Evolutionary conservation across 2,329 filamentous ascomycete species (phyloP), one percentile per base, ranked within the genome.

Genomic region (Aureobasidium sp.): DNA sequence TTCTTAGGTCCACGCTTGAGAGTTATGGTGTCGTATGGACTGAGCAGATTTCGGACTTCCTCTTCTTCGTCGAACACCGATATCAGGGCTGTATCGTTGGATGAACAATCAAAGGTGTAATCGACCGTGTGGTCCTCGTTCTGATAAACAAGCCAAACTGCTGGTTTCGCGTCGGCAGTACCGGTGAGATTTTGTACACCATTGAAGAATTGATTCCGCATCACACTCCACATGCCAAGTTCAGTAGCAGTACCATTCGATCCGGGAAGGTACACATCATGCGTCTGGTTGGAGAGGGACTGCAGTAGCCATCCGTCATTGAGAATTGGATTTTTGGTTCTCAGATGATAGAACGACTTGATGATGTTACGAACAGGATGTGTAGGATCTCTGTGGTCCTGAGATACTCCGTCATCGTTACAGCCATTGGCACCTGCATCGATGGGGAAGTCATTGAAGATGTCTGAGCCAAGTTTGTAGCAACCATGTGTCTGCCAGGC

Each of bases 401-500:
- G 79, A 41, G 80, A 80, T 58, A 84, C 82, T 10, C 71, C 69
- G 48, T 82, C 79, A 64, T 87, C 84, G 48, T 81, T 67, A 67
- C 85, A 88, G 6, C 83, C 85, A 39, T 75, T 66, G 1, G 77
- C 72, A 2, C 81, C 80, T 64, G 78, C 76, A 48, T 82, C 80
- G 41, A 85, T 72, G 0, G 84, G 84, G 75, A 83, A 83, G 8
- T 84, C 68, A 66, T 79, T 80, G 67, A 86, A 85, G 63, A 86
- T 82, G 1, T 77, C 78, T 37, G 80, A 80, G 23, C 78, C 76
- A 4, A 86, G 75, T 13, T 74, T 73, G 71, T 87, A 87, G 69
- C 85, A 88, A 7, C 85, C 85, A 67, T 88, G 85, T 34, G 79
- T 77, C 66, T 85, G 82, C 85, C 85, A 88, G 2, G 84, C 84